phyloP scores from a whole-genome alignment of 2,329 filamentous ascomycete species.

The Colletotrichum horii region DNA sequence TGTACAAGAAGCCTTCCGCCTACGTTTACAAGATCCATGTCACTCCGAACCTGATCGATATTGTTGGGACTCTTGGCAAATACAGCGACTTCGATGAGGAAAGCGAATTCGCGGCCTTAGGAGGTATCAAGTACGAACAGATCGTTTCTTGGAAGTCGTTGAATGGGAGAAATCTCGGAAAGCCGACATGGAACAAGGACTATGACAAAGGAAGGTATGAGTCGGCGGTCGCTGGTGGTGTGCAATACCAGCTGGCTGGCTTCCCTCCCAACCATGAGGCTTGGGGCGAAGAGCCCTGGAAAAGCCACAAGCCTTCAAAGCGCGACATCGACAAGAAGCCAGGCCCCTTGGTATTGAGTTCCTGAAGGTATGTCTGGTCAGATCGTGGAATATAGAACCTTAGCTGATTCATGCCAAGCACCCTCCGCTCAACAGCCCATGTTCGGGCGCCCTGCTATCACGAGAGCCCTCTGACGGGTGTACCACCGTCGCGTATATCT shows the following conservation, averaged over 20 bases:
- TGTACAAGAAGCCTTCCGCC: background rate
- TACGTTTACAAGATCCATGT: background rate
- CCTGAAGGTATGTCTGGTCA: background rate
- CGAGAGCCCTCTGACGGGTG: background rate
- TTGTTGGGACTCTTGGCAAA: background rate
- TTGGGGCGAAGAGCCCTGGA: background rate
- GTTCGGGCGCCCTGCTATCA: background rate
- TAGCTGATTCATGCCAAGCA: fast-evolving
- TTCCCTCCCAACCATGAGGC: background rate
- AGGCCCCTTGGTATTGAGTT: background rate
- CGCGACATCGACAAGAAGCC: background rate
- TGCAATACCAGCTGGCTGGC: background rate
- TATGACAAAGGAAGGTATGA: background rate
- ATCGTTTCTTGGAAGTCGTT: background rate
- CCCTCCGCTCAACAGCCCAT: fast-evolving
- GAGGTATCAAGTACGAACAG: background rate
- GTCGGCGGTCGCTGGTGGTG: background rate
- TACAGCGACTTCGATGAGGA: background rate
- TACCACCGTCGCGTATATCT: background rate
- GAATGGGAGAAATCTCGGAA: background rate
- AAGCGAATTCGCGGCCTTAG: background rate
- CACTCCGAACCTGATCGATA: background rate
- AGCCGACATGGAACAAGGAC: background rate
- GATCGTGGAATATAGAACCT: background rate
- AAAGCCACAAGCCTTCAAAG: background rate